phyloP scores from a whole-genome alignment of 2,329 filamentous ascomycete species.

The Verticillium isaacii region DNA sequence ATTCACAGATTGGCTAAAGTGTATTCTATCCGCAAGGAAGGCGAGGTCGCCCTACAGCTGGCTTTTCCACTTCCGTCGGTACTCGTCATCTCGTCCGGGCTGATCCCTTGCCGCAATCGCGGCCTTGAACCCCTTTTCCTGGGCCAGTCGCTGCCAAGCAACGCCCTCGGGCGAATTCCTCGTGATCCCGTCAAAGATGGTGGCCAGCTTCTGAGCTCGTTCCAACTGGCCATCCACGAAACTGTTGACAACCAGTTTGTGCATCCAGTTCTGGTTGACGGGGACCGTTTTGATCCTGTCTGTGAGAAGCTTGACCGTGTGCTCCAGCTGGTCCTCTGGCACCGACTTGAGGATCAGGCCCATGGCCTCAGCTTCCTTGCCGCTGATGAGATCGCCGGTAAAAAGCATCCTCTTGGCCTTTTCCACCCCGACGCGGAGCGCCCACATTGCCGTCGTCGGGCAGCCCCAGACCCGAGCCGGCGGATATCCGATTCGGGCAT shows the following conservation, averaged over 20 bases:
- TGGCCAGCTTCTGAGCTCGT: constrained; percentile 9
- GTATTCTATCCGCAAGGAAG: too few relatives aligned
- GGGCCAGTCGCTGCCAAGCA: constrained; percentile 6
- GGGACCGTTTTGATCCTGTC: constrained; percentile 10
- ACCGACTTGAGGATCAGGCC: constrained; percentile 11
- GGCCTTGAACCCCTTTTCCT: constrained; percentile 8
- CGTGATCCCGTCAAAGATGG: constrained; percentile 12
- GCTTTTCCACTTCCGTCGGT: not conserved
- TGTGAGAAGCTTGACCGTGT: constrained; percentile 4
- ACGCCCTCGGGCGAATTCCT: constrained; percentile 11
- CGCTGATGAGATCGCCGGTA: constrained; percentile 10
- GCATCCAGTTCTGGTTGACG: constrained; percentile 11
- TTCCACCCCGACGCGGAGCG: constrained; percentile 8
- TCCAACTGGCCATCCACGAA: constrained; percentile 7
- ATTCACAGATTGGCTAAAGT: too few relatives aligned
- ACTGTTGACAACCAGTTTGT: constrained; percentile 10
- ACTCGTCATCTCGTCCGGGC: constrained; percentile 5
- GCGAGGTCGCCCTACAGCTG: not conserved
- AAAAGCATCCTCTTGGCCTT: constrained; percentile 10
- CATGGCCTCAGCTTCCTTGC: constrained; percentile 10
- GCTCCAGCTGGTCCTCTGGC: constrained; percentile 7
- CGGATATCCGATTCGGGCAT: constrained; percentile 10
- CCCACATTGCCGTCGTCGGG: constrained; percentile 12
- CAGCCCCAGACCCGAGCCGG: constrained; percentile 9
- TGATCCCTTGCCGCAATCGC: constrained; percentile 5